Conservation (phyloP, 805 yeast species). For the Candida stauntonica region DNA sequence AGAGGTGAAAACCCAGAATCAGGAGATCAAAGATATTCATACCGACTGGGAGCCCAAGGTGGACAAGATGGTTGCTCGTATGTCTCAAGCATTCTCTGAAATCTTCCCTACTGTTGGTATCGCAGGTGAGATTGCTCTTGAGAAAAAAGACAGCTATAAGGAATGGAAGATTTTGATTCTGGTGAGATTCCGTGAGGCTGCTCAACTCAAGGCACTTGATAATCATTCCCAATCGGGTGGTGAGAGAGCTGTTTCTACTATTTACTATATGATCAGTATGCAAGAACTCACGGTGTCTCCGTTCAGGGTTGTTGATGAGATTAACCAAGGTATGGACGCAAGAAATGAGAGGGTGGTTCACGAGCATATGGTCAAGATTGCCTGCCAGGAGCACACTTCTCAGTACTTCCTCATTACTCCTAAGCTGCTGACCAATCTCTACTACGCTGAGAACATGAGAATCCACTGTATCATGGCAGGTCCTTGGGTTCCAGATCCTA, state of each 20-base stretch:
- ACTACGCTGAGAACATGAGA: conserved; percentile 75
- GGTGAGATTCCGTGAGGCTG: conserved; percentile 80
- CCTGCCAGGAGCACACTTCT: conserved; percentile 59
- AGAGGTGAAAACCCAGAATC: conserved; percentile 18
- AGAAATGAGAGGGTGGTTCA: conserved; percentile 86
- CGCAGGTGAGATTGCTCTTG: conserved; percentile 72
- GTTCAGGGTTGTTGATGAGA: conserved; percentile 94
- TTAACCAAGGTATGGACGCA: conserved; percentile 98
- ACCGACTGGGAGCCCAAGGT: conserved; percentile 61
- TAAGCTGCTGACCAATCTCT: conserved; percentile 72
- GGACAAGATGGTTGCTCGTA: conserved; percentile 43
- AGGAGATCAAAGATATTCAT: conserved; percentile 36
- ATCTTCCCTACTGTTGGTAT: conserved; percentile 76
- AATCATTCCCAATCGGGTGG: conserved; percentile 97
- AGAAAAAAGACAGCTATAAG: conserved; percentile 46
- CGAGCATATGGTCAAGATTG: conserved; percentile 79
- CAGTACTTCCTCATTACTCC: conserved; percentile 95
- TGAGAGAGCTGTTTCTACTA: conserved; percentile 93
- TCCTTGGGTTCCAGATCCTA: conserved; percentile 39
- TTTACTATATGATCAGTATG: conserved; percentile 81
- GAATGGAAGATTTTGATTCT: conserved; percentile 83
- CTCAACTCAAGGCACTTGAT: conserved; percentile 66
- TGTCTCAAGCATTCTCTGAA: conserved; percentile 60
- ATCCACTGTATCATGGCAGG: conserved; percentile 80
- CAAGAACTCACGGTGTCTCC: conserved; percentile 89